Evolutionary conservation across 768 basidiomycete genomes (phyloP), one percentile per base, ranked within the genome.

Genomic region (Mycena capillaripes): DNA sequence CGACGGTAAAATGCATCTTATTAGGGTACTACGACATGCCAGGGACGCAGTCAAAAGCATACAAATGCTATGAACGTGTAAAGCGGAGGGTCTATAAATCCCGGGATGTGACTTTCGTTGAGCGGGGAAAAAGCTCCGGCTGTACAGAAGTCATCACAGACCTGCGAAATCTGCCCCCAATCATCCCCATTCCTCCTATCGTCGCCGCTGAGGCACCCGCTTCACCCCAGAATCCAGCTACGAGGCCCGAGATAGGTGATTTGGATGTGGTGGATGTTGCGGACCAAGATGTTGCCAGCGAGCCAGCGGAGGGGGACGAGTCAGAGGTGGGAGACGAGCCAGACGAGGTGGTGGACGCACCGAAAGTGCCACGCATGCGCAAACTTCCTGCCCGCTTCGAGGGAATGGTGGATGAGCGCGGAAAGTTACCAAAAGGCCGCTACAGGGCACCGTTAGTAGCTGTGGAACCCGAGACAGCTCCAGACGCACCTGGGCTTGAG

Each of bases 71-170:
- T 11, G 27, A 56, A 19, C 17, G 29, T 1, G 40, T 44, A 4
- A 66, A 40, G 21, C 29, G 52, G 2, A 65, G 42, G 63, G 64
- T 66, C 38, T 25, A 44, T 10, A 66, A 66, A 34, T 66, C 64
- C 4, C 1, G 64, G 19, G 64, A 66, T 19, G 40, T 66, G 3
- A 66, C 53, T 3, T 56, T 66, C 21, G 3, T n/a, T 56, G 64
- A 66, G 64, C 38, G 40, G 14, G 38, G 64, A 5, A 21, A 11
- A 21, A 56, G 19, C 6, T 66, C 64, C 30, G 64, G 64, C 8
- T 66, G 53, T 52, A 66, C 64, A 14, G 53, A 66, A 56, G 64
- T 56, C 4, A 66, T 66, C 27, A 66, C 40, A 40, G 64, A 66
- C 64, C 64, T 66, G 40, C 50, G 52, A 10, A 65, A 65, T 23